Evolutionary conservation across 2,329 filamentous ascomycete species (phyloP), one percentile per base, ranked within the genome.

Genomic region (Fusarium sp.): DNA sequence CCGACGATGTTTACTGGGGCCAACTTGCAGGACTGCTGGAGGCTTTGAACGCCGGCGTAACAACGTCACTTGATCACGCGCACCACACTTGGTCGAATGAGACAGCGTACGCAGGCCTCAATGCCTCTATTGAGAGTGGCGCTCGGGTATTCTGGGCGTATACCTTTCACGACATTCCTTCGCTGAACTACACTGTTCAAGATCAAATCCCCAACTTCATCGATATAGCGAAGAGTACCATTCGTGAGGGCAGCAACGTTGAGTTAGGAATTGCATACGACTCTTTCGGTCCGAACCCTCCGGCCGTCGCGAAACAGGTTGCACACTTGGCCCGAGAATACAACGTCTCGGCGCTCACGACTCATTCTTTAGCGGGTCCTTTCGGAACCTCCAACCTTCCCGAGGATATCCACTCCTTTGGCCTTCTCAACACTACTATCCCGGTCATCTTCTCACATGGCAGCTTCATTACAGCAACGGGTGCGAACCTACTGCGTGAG

Each of bases 361-460:
- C 81, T 0, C 83, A 85, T 63, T 76, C 75, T 39, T 65, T 84
- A 0, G 76, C 77, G 2, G 81, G 82, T 0, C 79, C 80, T 1
- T 85, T 79, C 76, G 76, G 75, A 4, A 44, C 69, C 39, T 74
- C 72, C 46, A 84, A 83, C 73, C 77, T 78, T 5, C 83, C 84
- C 0, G 74, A 79, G 10, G 73, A 80, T 15, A 50, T 85, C 6
- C 72, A 79, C 53, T 72, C 72, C 2, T 75, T 81, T 6, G 77
- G 75, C 2, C 66, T 82, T 49, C 80, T 86, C 6, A 82, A 85
- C 69, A 80, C 75, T 17, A 76, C 76, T 31, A 81, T 81, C 14
- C 84, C 86, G 1, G 75, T 88, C 5, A 78, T 89, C 53, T 84
- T 88, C 73, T 84, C 85, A 0, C 87, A 88, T 68, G 85, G 79